These are phyloP conservation scores for Myxozyma melibiosi DNA, from an alignment of 805 yeast genomes.

Conservation along the genomic window DNA sequence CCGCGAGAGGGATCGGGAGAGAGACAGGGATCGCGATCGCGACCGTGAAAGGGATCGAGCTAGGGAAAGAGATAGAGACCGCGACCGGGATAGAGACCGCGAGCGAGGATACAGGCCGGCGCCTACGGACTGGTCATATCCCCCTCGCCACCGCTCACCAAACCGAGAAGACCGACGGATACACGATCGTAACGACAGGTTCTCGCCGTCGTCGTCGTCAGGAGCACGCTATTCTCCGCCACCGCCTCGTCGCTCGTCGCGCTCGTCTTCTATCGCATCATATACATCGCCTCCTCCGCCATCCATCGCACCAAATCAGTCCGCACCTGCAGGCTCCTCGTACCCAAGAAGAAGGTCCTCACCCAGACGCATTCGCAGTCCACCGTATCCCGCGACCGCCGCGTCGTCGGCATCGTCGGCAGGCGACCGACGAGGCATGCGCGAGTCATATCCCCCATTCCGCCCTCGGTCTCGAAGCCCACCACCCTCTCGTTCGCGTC, in stretches of 20 bases:
- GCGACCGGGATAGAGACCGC: conserved; percentile 11
- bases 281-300: conserved; percentile 11
- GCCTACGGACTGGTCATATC: not conserved
- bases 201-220: conserved; percentile 11
- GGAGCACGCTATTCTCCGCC: conserved; percentile 9
- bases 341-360: conserved; percentile 13
- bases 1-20: conserved; percentile 9
- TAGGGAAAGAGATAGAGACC: conserved; percentile 16
- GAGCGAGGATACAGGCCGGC: conserved; percentile 6
- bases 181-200: conserved; percentile 2
- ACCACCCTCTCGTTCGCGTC: not conserved
- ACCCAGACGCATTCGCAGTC: conserved; percentile 20
- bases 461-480: conserved; percentile 12
- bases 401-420: not conserved
- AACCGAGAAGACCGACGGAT: conserved; percentile 2
- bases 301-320: too few relatives aligned
- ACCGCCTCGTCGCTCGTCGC: conserved; percentile 14
- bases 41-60: conserved; percentile 16
- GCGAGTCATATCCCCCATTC: conserved; percentile 1
- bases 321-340: not conserved
- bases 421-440: conserved; percentile 1
- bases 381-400: conserved; percentile 4
- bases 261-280: conserved; percentile 21
- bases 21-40: conserved; percentile 13
- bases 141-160: conserved; percentile 4